Evolutionary conservation across 2,329 filamentous ascomycete genomes (phyloP).

Genomic region (Helicocarpus griseus): DNA sequence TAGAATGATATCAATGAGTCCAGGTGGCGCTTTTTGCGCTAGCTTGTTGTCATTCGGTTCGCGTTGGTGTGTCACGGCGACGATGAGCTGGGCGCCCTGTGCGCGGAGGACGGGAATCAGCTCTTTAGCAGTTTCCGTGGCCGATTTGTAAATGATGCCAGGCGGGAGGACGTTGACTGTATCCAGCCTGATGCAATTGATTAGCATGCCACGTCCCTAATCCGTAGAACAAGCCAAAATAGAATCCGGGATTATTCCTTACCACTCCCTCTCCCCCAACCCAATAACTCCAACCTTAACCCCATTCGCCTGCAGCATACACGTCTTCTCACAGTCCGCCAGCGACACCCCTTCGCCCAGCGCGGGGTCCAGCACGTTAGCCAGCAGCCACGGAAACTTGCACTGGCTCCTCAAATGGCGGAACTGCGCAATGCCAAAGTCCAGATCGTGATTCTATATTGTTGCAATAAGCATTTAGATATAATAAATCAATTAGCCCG

Average conservation of each 20-base stretch:
- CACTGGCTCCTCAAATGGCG: slow-evolving; percentile 62
- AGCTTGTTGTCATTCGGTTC: slow-evolving; percentile 87
- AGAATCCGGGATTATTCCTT: slow-evolving; percentile 9
- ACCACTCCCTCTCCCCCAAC: slow-evolving; percentile 76
- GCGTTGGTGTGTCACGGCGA: slow-evolving; percentile 75
- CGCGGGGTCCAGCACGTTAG: slow-evolving; percentile 77
- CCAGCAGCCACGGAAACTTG: slow-evolving; percentile 79
- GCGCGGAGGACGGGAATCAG: slow-evolving; percentile 62
- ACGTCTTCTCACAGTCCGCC: slow-evolving; percentile 63
- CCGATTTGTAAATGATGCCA: slow-evolving; percentile 70
- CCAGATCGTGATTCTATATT: slow-evolving; percentile 83
- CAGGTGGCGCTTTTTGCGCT: slow-evolving; percentile 58
- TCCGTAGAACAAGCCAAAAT: no score
- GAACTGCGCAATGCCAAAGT: slow-evolving; percentile 81
- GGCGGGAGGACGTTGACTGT: slow-evolving; percentile 83
- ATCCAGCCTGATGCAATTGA: slow-evolving; percentile 46
- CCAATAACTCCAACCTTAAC: slow-evolving; percentile 80
- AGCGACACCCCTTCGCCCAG: slow-evolving; percentile 66
- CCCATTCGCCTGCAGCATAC: slow-evolving; percentile 73
- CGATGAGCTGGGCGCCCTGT: slow-evolving; percentile 70
- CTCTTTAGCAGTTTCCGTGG: slow-evolving; percentile 63
- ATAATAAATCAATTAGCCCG: no score
- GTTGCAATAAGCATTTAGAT: no score
- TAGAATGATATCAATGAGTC: slow-evolving; percentile 72
- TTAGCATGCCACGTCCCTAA: not conserved